Conservation (phyloP, 306 rosid genomes). For the Gleditsia sinensis region DNA sequence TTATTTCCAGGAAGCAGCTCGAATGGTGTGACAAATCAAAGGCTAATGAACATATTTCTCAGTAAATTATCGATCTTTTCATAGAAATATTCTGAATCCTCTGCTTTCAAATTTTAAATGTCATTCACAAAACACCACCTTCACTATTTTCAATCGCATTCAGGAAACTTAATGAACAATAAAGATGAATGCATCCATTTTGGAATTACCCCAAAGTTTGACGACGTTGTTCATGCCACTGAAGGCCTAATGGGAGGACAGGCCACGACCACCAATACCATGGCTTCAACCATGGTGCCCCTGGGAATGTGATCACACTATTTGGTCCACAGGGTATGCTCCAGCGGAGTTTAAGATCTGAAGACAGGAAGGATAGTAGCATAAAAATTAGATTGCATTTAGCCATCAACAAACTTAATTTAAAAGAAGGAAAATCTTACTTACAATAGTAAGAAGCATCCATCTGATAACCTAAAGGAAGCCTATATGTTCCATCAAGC, state of each 20-base stretch:
- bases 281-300: conserved; percentile 98
- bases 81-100: background rate
- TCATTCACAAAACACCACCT: background rate
- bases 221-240: conserved; percentile 82
- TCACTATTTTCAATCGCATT: no score
- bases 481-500: conserved; percentile 86
- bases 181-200: background rate
- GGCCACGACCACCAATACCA: conserved; percentile 99
- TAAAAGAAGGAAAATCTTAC: conserved; percentile 36
- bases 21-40: no score
- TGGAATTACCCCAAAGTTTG: conserved; percentile 75
- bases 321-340: conserved; percentile 97
- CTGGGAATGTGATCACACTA: conserved; percentile 89
- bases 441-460: conserved; percentile 96
- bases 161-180: no score
- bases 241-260: conserved; percentile 84
- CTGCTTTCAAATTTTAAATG: background rate
- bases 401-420: background rate
- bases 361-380: background rate
- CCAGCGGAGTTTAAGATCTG: conserved; percentile 89
- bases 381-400: conserved; percentile 17
- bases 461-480: conserved; percentile 97
- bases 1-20: no score
- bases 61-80: background rate
- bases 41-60: background rate